phyloP scores from a whole-genome alignment of 352 stramenopile genomes.

The Phytophthora tentaculata region DNA sequence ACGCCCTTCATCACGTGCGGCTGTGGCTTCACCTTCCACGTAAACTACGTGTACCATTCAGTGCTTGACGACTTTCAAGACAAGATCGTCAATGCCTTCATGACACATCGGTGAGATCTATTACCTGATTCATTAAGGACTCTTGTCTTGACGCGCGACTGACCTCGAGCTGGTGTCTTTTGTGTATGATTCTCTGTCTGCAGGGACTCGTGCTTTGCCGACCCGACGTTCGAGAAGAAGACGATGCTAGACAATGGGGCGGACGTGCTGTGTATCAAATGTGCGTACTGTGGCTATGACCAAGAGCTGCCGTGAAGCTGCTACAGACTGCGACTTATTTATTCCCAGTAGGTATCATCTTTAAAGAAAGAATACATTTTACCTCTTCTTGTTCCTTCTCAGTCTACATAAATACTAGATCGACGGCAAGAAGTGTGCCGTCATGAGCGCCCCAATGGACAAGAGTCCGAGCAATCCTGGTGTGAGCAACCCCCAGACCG shows the following conservation, averaged over 20 bases:
- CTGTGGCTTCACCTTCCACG: conserved; percentile 62
- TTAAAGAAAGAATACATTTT: not conserved
- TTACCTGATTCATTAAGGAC: too few species aligned
- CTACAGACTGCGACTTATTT: too few species aligned
- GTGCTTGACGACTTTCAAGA: conserved; percentile 71
- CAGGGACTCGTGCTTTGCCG: conserved; percentile 52
- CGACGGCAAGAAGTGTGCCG: conserved; percentile 92
- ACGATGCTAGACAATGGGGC: conserved; percentile 15
- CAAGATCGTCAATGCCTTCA: conserved; percentile 58
- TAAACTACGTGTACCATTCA: conserved; percentile 55
- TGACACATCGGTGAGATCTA: conserved; percentile 58
- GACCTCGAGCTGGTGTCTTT: not conserved
- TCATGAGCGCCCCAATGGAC: conserved; percentile 92
- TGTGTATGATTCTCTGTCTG: conserved; percentile 11
- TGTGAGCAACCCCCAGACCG: conserved; percentile 92
- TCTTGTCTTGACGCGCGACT: conserved; percentile 5
- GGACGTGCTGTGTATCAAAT: conserved; percentile 51
- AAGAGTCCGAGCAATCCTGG: conserved; percentile 90
- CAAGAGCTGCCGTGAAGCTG: conserved; percentile 35
- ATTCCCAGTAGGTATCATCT: conserved; percentile 28
- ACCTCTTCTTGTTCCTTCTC: too few species aligned
- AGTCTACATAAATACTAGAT: conserved; percentile 66
- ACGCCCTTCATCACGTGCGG: conserved; percentile 44
- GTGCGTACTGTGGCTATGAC: conserved; percentile 43
- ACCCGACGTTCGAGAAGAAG: conserved; percentile 62